These are phyloP conservation scores for Phytophthora syringae DNA, from an alignment of 352 stramenopile genomes.

Conservation along the genomic window DNA sequence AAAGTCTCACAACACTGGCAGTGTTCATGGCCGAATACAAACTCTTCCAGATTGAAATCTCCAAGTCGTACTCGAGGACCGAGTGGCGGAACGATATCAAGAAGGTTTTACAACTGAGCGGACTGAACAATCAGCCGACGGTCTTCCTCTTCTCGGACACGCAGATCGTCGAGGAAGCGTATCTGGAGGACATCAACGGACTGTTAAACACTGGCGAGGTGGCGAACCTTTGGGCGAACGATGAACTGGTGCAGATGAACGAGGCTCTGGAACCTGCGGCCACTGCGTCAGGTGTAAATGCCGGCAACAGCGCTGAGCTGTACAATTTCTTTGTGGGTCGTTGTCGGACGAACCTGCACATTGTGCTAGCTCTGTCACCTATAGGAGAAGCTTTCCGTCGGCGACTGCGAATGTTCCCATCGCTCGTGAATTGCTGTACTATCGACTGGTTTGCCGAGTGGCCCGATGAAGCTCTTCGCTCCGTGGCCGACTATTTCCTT, in stretches of 20 bases:
- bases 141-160: slow-evolving; percentile 95
- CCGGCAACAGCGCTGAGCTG: slow-evolving; percentile 73
- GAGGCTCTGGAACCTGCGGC: slow-evolving; percentile 75
- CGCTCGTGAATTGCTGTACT: slow-evolving; percentile 96
- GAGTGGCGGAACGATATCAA: slow-evolving; percentile 96
- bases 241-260: slow-evolving; percentile 88
- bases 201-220: slow-evolving; percentile 95
- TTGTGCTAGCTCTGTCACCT: slow-evolving; percentile 93
- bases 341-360: slow-evolving; percentile 93
- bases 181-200: slow-evolving; percentile 94
- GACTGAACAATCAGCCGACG: slow-evolving; percentile 85
- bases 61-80: slow-evolving; percentile 91
- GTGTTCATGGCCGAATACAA: slow-evolving; percentile 96
- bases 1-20: slow-evolving; percentile 93
- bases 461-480: slow-evolving; percentile 93
- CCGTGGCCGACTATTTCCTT: slow-evolving; percentile 93
- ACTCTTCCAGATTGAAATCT: slow-evolving; percentile 97
- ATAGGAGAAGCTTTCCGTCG: slow-evolving; percentile 95
- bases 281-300: slow-evolving; percentile 69
- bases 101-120: slow-evolving; percentile 80
- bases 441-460: slow-evolving; percentile 98
- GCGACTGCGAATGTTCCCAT: slow-evolving; percentile 95
- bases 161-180: slow-evolving; percentile 93
- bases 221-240: slow-evolving; percentile 91
- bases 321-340: slow-evolving; percentile 93